Evolutionary conservation across 306 rosid species (phyloP).

Genomic region (Cucumis sativus): DNA sequence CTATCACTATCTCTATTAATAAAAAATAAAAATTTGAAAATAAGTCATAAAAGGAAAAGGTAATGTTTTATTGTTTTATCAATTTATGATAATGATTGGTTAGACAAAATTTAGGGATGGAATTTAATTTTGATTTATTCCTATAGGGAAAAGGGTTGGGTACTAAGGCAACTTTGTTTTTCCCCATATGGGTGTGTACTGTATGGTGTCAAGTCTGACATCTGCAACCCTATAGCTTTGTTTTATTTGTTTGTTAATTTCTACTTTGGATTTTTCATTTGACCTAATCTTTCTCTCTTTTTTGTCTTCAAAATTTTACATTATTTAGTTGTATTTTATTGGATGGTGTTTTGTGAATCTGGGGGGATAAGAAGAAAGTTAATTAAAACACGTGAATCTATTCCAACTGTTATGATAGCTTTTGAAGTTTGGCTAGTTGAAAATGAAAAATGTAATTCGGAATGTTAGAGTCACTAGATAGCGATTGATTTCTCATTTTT

Average conservation of each 20-base stretch:
- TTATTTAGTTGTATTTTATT: not conserved
- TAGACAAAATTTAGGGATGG: no score
- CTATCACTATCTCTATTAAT: no score
- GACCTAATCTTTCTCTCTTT: not conserved
- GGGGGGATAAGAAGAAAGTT: not conserved
- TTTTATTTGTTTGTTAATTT: not conserved
- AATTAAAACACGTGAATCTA: no score
- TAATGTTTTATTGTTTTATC: no score
- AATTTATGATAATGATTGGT: no score
- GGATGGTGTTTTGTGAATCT: not conserved
- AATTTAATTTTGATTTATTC: not conserved
- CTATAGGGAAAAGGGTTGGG: not conserved
- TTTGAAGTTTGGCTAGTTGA: no score
- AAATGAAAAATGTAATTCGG: no score
- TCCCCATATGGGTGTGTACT: not conserved
- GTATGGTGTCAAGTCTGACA: not conserved
- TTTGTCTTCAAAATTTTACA: not conserved
- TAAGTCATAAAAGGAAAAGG: no score
- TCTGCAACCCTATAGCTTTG: not conserved
- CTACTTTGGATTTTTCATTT: not conserved
- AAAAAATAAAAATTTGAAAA: no score
- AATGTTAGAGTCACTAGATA: no score
- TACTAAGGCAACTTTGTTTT: not conserved
- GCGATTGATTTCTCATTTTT: no score
- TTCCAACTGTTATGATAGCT: no score